Percentiles rank a stretch among this genome's conserved stretches.
Conservation (phyloP, 2,329 filamentous ascomycete genomes). For the Aspergillus japonicus region DNA sequence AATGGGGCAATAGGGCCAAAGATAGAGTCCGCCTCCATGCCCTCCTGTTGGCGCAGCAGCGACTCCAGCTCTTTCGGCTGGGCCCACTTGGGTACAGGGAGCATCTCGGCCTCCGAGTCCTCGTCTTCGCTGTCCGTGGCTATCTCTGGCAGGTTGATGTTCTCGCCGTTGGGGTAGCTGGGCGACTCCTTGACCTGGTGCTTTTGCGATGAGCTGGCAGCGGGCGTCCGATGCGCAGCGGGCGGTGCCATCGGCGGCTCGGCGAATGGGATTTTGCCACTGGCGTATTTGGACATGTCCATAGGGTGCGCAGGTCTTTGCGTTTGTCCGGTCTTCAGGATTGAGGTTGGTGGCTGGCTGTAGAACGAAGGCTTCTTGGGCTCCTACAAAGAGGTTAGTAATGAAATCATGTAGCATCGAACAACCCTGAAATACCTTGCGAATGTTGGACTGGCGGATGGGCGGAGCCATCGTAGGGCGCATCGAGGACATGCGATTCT, state of each 20-base stretch:
- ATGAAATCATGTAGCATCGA: background rate
- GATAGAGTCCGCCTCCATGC: conserved; percentile 71
- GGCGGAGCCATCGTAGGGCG: conserved; percentile 76
- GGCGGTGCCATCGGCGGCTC: conserved; percentile 57
- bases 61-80: conserved; percentile 78
- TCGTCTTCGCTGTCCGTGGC: conserved; percentile 92
- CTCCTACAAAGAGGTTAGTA: conserved; percentile 22
- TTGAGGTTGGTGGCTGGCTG: conserved; percentile 35
- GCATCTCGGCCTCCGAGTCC: conserved; percentile 62
- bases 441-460: conserved; percentile 73
- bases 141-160: conserved; percentile 90
- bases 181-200: conserved; percentile 65
- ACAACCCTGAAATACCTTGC: conserved; percentile 47
- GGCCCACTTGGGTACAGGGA: conserved; percentile 77
- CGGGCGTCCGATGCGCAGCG: conserved; percentile 64
- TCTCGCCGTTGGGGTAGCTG: conserved; percentile 82
- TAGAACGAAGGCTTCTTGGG: conserved; percentile 42
- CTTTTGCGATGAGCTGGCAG: conserved; percentile 47
- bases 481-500: conserved; percentile 57
- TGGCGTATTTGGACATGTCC: conserved; percentile 85
- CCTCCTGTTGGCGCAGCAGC: conserved; percentile 77
- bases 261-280: conserved; percentile 85
- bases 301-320: conserved; percentile 66
- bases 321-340: conserved; percentile 52
- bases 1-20: conserved; percentile 87